A percentile compares a stretch with the other conserved stretches of the same genome.
Conservation (phyloP, 2,329 filamentous ascomycete genomes). For the Fusarium tanahbumbuense region DNA sequence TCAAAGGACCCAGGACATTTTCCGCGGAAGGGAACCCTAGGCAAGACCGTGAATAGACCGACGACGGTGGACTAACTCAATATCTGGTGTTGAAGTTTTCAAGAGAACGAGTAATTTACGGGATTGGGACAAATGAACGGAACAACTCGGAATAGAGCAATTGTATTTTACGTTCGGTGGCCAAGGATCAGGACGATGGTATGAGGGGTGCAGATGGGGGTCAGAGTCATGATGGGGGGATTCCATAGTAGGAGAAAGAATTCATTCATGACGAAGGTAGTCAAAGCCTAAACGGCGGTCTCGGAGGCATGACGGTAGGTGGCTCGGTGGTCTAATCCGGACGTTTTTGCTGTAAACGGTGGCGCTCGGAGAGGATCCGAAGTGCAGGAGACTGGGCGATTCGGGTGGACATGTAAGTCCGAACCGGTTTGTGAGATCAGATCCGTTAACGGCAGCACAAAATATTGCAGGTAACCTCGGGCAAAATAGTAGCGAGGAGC, state of each 20-base stretch:
- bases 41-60: conserved; percentile 36
- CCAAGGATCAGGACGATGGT: conserved; percentile 9
- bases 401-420: conserved; percentile 34
- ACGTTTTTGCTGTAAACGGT: not conserved
- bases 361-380: conserved; percentile 29
- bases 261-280: conserved; percentile 23
- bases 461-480: conserved; percentile 15
- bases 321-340: conserved; percentile 25
- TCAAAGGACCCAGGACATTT: conserved; percentile 13
- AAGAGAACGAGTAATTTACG: conserved; percentile 25
- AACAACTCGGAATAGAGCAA: conserved; percentile 31
- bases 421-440: conserved; percentile 7
- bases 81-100: conserved; percentile 14
- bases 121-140: conserved; percentile 25
- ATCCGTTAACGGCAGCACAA: conserved; percentile 22
- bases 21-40: conserved; percentile 15
- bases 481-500: conserved; percentile 22
- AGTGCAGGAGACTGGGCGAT: not conserved
- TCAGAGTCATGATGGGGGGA: conserved; percentile 13
- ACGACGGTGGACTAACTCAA: conserved; percentile 24
- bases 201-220: conserved; percentile 24
- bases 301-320: conserved; percentile 14
- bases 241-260: conserved; percentile 24
- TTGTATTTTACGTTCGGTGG: not conserved
- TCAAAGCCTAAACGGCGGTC: conserved; percentile 4